Evolutionary conservation across 139 green algal species (phyloP).

Genomic region (Coccomyxa sp.): DNA sequence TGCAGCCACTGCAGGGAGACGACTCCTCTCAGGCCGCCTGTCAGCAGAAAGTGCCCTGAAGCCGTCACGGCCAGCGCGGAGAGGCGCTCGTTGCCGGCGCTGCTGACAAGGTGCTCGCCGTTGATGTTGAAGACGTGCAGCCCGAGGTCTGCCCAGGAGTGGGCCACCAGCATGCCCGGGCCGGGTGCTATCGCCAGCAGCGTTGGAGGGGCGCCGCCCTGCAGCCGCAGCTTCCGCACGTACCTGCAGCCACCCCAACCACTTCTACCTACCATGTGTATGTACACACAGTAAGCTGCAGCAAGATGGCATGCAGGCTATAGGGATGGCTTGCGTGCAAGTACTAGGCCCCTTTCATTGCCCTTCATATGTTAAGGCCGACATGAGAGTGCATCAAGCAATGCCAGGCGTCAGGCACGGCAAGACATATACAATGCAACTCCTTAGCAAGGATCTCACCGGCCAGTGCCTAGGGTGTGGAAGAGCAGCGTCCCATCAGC

Average conservation of each 20-base stretch:
- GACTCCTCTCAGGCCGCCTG: conserved; percentile 32
- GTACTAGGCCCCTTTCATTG: too few species aligned
- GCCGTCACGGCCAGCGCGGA: conserved; percentile 21
- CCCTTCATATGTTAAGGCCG: too few species aligned
- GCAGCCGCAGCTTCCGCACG: conserved; percentile 28
- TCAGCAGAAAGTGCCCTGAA: conserved; percentile 38
- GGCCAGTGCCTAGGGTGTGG: conserved; percentile 49
- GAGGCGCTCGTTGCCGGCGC: conserved; percentile 35
- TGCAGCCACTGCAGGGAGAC: conserved; percentile 39
- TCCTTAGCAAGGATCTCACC: too few species aligned
- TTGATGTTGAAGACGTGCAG: conserved; percentile 50
- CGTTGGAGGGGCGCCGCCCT: neutral
- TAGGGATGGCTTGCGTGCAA: too few species aligned
- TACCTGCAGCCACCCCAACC: conserved; percentile 21
- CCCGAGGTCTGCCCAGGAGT: conserved; percentile 31
- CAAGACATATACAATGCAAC: too few species aligned
- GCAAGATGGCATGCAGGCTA: too few species aligned
- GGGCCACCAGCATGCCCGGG: conserved; percentile 30
- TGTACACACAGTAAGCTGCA: too few species aligned
- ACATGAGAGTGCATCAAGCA: too few species aligned
- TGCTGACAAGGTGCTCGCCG: conserved; percentile 21
- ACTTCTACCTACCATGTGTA: neutral
- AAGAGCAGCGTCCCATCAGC: conserved; percentile 48
- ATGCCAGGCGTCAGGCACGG: too few species aligned
- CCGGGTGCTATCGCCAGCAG: conserved; percentile 16